Conservation (phyloP, 257 asterid genomes). For the Salvia hispanica region DNA sequence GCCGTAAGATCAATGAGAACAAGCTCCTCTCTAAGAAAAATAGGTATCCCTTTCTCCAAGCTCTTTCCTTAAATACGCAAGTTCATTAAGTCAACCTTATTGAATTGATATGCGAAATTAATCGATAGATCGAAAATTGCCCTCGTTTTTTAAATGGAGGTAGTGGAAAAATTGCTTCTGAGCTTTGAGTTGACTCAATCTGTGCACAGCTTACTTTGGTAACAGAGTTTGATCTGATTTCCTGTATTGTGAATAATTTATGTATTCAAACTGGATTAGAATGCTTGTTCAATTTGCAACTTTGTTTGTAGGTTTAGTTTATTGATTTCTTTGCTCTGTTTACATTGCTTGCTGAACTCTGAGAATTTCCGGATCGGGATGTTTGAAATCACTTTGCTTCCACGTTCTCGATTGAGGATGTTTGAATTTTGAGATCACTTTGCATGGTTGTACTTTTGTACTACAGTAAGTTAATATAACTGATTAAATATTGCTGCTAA, state of each 20-base stretch:
- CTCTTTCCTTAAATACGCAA: background rate
- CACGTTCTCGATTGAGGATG: background rate
- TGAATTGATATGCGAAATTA: background rate
- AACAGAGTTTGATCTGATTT: background rate
- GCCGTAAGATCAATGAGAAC: conserved; percentile 98
- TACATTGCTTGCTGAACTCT: conserved; percentile 1
- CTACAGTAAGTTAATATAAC: background rate
- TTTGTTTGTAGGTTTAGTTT: background rate
- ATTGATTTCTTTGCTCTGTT: conserved; percentile 2
- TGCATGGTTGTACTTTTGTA: no score
- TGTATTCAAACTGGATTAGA: background rate
- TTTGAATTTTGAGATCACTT: no score
- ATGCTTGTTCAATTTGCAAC: background rate
- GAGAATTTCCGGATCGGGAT: background rate
- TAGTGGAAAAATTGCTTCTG: background rate
- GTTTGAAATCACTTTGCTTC: background rate
- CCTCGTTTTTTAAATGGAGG: background rate
- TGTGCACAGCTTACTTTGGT: background rate
- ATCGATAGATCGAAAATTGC: background rate
- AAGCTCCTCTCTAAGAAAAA: conserved; percentile 90
- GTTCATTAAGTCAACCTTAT: background rate
- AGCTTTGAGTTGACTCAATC: background rate
- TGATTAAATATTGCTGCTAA: background rate
- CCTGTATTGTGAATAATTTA: background rate
- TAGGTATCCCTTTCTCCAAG: conserved; percentile 42